Evolutionary conservation across 352 stramenopile species (phyloP).

Genomic region (Globisporangium iwayamae): DNA sequence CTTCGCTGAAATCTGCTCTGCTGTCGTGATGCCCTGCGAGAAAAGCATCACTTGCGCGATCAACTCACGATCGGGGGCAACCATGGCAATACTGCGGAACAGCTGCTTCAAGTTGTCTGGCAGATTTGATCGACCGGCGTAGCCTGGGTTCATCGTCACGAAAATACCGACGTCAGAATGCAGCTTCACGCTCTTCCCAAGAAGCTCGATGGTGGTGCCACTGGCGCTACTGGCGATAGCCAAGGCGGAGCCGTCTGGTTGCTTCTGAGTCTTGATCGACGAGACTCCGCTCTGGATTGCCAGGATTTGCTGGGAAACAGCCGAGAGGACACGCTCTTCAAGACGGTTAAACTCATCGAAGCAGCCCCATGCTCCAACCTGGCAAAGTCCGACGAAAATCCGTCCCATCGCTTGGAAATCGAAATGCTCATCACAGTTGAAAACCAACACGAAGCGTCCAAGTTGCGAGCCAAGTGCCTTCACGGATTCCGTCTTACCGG

Average conservation of each 20-base stretch:
- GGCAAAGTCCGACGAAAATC: constrained; percentile 99
- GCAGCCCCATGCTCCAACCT: constrained; percentile 99
- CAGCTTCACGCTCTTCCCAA: constrained; percentile 94
- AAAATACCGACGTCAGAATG: constrained; percentile 99
- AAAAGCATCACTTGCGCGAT: constrained; percentile 99
- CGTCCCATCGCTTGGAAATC: constrained; percentile 99
- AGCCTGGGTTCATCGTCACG: constrained; percentile 99
- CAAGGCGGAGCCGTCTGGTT: constrained; percentile 22
- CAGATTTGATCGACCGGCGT: constrained; percentile 97
- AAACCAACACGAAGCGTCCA: constrained; percentile 99
- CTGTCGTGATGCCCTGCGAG: constrained; percentile 98
- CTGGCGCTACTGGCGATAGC: constrained; percentile 15
- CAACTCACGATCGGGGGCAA: constrained; percentile 97
- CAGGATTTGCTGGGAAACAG: constrained; percentile 99
- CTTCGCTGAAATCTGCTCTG: constrained; percentile 95
- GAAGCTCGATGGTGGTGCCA: constrained; percentile 88
- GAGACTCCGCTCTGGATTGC: constrained; percentile 98
- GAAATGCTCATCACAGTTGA: constrained; percentile 99
- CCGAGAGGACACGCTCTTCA: constrained; percentile 98
- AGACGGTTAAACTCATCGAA: constrained; percentile 99
- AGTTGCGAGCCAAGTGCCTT: constrained; percentile 99
- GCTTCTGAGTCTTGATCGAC: constrained; percentile 67
- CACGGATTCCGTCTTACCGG: constrained; percentile 99
- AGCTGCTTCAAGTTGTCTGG: constrained; percentile 99
- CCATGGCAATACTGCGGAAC: constrained; percentile 99